A percentile compares a stretch with the other conserved stretches of the same genome.
phyloP scores from a whole-genome alignment of 257 asterid genomes.

The Fraxinus americana region DNA sequence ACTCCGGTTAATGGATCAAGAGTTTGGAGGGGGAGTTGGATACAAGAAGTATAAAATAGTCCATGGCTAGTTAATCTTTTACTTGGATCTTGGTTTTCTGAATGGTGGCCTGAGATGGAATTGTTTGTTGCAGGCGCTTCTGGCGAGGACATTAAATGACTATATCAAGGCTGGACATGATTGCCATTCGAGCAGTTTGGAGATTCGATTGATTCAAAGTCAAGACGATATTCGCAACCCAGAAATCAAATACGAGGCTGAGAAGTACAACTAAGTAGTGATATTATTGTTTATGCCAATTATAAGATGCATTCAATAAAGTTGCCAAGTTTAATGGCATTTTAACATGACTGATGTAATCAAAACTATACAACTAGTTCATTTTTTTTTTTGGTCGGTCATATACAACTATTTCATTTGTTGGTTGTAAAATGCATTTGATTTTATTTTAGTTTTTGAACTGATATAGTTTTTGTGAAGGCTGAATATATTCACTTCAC shows the following conservation, averaged over 20 bases:
- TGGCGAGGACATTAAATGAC: conserved; percentile 73
- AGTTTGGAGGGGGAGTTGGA: not conserved
- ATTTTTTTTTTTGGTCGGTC: not conserved
- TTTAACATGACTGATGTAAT: too few species aligned
- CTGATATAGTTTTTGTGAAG: not conserved
- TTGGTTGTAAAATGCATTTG: not conserved
- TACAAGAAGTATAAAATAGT: not conserved
- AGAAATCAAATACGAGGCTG: conserved; percentile 73
- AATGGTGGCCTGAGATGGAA: conserved; percentile 1
- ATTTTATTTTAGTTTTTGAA: not conserved
- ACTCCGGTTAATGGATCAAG: not conserved
- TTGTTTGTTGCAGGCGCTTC: conserved; percentile 64
- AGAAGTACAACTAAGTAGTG: conserved; percentile 48
- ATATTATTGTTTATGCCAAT: not conserved
- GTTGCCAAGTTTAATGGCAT: too few species aligned
- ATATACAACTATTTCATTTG: not conserved
- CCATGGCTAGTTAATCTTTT: not conserved
- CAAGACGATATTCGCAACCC: conserved; percentile 92
- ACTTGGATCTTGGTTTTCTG: not conserved
- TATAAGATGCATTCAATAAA: conserved; percentile 15
- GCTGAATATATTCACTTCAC: too few species aligned
- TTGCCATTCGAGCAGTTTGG: conserved; percentile 85
- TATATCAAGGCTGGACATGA: conserved; percentile 79
- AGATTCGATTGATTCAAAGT: conserved; percentile 91
- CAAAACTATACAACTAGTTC: not conserved